Evolutionary conservation across 2,329 filamentous ascomycete species (phyloP).

Genomic region (Aspergillus neotritici): DNA sequence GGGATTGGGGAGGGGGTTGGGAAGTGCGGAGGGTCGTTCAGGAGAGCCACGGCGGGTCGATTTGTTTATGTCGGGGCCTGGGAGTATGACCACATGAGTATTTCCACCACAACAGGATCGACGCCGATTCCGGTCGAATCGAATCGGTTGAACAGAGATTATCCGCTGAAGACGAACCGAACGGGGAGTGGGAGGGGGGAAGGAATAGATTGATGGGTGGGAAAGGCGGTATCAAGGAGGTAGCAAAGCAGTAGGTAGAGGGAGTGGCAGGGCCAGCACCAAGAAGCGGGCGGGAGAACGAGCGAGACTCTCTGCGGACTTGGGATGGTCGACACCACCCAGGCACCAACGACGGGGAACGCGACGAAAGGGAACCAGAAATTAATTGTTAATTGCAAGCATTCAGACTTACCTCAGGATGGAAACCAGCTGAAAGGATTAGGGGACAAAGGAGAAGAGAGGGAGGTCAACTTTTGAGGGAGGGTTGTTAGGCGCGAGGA

Average conservation of each 20-base stretch:
- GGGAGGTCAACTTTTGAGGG: too few species aligned
- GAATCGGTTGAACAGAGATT: background rate
- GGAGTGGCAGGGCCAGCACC: conserved; percentile 7
- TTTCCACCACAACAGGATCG: conserved; percentile 14
- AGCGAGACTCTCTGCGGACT: background rate
- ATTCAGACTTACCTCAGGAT: too few species aligned
- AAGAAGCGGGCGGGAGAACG: background rate
- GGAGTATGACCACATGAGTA: conserved; percentile 24
- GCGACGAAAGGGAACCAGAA: background rate
- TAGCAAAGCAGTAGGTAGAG: background rate
- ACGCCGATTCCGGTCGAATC: conserved; percentile 4
- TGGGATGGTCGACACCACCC: conserved; percentile 1
- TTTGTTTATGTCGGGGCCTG: conserved; percentile 28
- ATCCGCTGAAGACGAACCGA: too few species aligned
- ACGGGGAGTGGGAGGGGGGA: background rate
- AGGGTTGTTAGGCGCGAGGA: too few species aligned
- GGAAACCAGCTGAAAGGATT: too few species aligned
- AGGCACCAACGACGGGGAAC: background rate
- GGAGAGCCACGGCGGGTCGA: conserved; percentile 18
- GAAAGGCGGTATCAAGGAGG: conserved; percentile 1
- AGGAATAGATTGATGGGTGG: background rate
- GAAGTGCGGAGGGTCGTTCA: conserved; percentile 18
- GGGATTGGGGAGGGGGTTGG: conserved; percentile 17
- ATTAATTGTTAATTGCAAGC: too few species aligned
- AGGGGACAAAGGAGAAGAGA: too few species aligned